phyloP scores from a whole-genome alignment of 768 basidiomycete species.

The Daedaleopsis nitida region DNA sequence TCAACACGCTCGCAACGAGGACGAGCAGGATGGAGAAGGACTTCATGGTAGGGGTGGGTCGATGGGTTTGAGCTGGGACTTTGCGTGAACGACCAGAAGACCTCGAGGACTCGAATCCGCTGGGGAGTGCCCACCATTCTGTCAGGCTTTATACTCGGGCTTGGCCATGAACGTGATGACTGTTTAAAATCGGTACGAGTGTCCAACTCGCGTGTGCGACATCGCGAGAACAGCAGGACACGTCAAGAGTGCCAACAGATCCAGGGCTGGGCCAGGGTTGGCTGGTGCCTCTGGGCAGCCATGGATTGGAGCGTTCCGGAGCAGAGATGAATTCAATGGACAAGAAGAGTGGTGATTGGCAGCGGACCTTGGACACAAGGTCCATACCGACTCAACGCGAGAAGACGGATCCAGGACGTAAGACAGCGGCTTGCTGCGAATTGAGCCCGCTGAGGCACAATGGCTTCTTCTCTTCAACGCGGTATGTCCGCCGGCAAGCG shows the following conservation, averaged over 20 bases:
- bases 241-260: not conserved
- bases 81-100: not conserved
- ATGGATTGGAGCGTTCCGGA: not conserved
- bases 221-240: not conserved
- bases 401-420: too few species aligned
- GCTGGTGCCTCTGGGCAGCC: not conserved
- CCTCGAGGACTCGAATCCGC: not conserved
- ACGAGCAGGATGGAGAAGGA: slow-evolving; percentile 8
- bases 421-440: not conserved
- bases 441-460: not conserved
- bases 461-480: too few species aligned
- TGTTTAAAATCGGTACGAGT: not conserved
- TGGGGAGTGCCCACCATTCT: not conserved
- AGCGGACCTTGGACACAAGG: too few species aligned
- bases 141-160: not conserved
- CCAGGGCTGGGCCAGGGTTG: not conserved
- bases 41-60: slow-evolving; percentile 6
- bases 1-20: slow-evolving; percentile 4
- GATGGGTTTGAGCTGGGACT: not conserved
- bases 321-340: not conserved
- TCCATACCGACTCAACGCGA: too few species aligned
- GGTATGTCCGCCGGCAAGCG: too few species aligned
- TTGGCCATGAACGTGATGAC: not conserved
- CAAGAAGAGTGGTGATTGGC: not conserved
- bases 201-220: too few species aligned